These are phyloP conservation scores for Lumnitzera littorea DNA, from an alignment of 345 rosid genomes.

Conservation along the genomic window DNA sequence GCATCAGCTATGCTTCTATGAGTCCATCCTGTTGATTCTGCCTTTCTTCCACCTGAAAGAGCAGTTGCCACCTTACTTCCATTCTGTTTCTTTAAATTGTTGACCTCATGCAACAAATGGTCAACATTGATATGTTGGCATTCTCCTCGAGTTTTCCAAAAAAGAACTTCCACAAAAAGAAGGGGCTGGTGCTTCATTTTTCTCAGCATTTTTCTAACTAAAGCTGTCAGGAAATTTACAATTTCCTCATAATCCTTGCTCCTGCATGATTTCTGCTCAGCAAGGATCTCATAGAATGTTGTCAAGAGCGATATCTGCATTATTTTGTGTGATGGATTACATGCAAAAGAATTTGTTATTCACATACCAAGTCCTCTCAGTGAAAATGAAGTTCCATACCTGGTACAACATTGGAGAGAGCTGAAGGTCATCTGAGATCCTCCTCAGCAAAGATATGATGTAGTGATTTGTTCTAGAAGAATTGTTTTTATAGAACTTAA, in stretches of 20 bases:
- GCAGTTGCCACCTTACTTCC: conserved; percentile 11
- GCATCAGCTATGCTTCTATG: conserved; percentile 88
- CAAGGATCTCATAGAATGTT: conserved; percentile 66
- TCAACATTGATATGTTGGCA: conserved; percentile 85
- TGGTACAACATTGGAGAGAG: conserved; percentile 96
- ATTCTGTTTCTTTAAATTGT: conserved; percentile 50
- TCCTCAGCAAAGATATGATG: conserved; percentile 53
- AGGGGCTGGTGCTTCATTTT: conserved; percentile 87
- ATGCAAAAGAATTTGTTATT: background rate
- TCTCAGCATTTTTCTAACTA: conserved; percentile 68
- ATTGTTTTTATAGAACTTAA: conserved; percentile 75
- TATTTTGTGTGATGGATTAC: conserved; percentile 6
- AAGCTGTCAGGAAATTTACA: conserved; percentile 52
- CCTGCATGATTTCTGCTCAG: conserved; percentile 66
- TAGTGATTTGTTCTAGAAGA: conserved; percentile 53
- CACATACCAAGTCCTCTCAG: background rate
- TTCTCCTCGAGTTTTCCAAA: conserved; percentile 78
- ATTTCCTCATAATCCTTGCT: conserved; percentile 48
- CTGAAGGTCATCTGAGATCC: conserved; percentile 74
- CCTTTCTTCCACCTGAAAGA: background rate
- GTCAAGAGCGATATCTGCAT: conserved; percentile 76
- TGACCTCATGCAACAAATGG: conserved; percentile 72
- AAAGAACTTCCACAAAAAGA: conserved; percentile 89
- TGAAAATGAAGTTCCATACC: conserved; percentile 29
- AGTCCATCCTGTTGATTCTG: conserved; percentile 43